Evolutionary conservation across 1,139 yeast genomes (phyloP), one percentile per base, ranked within the genome.

Genomic region (Casaregolazyma lundiana): DNA sequence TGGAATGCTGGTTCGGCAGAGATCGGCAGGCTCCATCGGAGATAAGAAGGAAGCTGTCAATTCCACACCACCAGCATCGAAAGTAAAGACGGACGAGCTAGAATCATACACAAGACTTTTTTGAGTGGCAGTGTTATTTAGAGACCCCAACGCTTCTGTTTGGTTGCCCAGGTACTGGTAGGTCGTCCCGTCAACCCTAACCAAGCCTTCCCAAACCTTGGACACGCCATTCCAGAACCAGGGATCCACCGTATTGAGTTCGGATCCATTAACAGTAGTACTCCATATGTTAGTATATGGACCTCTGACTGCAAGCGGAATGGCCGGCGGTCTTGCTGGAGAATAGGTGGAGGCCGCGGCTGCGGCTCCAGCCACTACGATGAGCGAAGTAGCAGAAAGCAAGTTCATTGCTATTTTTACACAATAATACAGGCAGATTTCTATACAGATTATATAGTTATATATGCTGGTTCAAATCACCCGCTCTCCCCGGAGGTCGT

Each of bases 91-190:
- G 4, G 32, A 26, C 3, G 32, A 26, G 6, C 32, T 26, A 11
- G 32, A 26, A 26, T 26, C 32, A 26, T 26, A 26, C 13, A 26
- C 32, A 13, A 26, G 32, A 26, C 32, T 26, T 11, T 26, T 6
- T 11, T 26, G 32, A n/a, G 11, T 7, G 4, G 32, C 32, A 7
- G 32, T 26, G 11, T 26, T 7, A 26, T 26, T 26, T 3, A 26
- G 15, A 2, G 32, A 26, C 3, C 32, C 32, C 15, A 26, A 15
- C 4, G 32, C 11, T 26, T 15, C 13, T 15, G 32, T 26, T 11
- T 26, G 32, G 11, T 26, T 26, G 32, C 32, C 32, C 32, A 26
- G 32, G 32, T 26, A 26, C 32, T 26, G 32, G 11, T 26, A 26
- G 15, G 32, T 26, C 15, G 11, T 13, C 5, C 32, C 32, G 6